Evolutionary conservation across 331 rosid genomes (phyloP), one percentile per base, ranked within the genome.

Genomic region (Malus hybrid): DNA sequence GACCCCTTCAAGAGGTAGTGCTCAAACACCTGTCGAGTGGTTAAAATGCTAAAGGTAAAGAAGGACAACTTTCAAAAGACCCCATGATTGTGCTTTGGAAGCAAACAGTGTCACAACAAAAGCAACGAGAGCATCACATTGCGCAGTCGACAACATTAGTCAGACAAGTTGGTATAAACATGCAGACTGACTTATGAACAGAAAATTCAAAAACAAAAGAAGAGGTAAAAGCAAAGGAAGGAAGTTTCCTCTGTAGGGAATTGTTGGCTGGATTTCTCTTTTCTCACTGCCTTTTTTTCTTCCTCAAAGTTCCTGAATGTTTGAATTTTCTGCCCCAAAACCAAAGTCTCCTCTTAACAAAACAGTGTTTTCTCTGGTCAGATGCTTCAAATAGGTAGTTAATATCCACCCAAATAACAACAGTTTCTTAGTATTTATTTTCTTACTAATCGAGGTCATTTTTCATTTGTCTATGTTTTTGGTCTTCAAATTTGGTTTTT

Each of bases 281-380:
- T 76, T 75, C 82, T 81, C 64, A 34, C 52, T 50, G 50, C 33
- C 11, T 73, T 8, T 63, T 14, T 13, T 22, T 58, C 15, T 26
- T 53, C 65, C 52, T 48, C 65, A 63, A 46, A 65, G 46, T 81
- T 85, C 88, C 86, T 71, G 83, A 85, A 83, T 74, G 65, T 68
- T 16, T 39, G 72, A 66, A 26, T 66, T 79, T 30, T 71, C 46
- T 63, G n/a, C 16, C 19, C 20, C 57, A 16, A 52, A 52, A 16
- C 2, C 44, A 6, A 7, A 42, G 72, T 67, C 72, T 39, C 56
- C 34, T 12, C 61, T 58, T 11, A 30, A 34, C 57, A 24, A 26
- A 56, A 62, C 62, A 57, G 42, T 74, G 6, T 6, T 16, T 5
- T 52, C 57, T 74, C 62, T 73, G 44, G 63, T 79, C 80, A 53